These are phyloP conservation scores for Zea mays DNA, from an alignment of 176 grass and related monocot species.

Conservation along the genomic window Zm-B73-REFERENCE-NAM-5.0 NC_050098.1:212309501-212310000, in stretches of 20 bases:
- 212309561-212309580: too few species aligned
- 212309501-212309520: too few species aligned
- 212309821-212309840: slow-evolving; percentile 48
- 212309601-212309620: slow-evolving; percentile 52
- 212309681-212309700: slow-evolving; percentile 55
- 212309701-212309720: slow-evolving; percentile 50
- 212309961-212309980: slow-evolving; percentile 42
- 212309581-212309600: too few species aligned
- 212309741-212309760: slow-evolving; percentile 51
- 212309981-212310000: slow-evolving; percentile 52
- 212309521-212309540: too few species aligned
- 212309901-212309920: slow-evolving; percentile 51
- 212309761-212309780: slow-evolving; percentile 48
- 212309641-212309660: slow-evolving; percentile 43
- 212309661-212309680: slow-evolving; percentile 44
- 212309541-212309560: too few species aligned
- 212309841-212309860: slow-evolving; percentile 44
- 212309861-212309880: slow-evolving; percentile 55
- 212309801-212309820: slow-evolving; percentile 51
- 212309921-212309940: slow-evolving; percentile 52
- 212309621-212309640: slow-evolving; percentile 39
- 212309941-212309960: slow-evolving; percentile 49
- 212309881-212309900: slow-evolving; percentile 50
- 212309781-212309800: slow-evolving; percentile 50
- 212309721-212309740: slow-evolving; percentile 47